phyloP scores from a whole-genome alignment of 2,329 filamentous ascomycete species.

The Aspergillus bombycis region DNA sequence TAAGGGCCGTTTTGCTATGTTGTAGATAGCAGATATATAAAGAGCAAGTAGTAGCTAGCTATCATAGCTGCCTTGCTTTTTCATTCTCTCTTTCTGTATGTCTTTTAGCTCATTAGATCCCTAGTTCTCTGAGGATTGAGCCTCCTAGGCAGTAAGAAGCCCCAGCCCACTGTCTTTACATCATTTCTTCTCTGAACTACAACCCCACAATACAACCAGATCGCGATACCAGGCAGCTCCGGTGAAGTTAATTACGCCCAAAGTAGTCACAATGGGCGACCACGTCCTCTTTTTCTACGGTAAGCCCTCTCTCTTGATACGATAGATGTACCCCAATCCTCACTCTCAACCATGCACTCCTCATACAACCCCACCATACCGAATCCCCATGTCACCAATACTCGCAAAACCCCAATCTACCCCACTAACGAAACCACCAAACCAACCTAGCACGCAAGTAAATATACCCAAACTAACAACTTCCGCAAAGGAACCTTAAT shows the following conservation, averaged over 20 bases:
- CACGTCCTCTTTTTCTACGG: slow-evolving; percentile 68
- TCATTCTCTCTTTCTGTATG: not conserved
- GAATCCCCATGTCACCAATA: not conserved
- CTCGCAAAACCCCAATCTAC: slow-evolving; percentile 1
- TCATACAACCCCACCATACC: not conserved
- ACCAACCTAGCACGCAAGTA: not conserved
- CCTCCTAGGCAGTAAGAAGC: not conserved
- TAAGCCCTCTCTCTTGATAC: slow-evolving; percentile 26
- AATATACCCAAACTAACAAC: slow-evolving; percentile 11
- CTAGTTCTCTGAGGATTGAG: not conserved
- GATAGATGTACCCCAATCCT: not conserved
- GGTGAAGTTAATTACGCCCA: not conserved
- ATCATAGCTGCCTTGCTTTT: not conserved
- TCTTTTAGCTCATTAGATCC: not conserved
- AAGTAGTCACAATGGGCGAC: slow-evolving; percentile 44
- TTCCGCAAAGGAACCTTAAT: slow-evolving; percentile 62
- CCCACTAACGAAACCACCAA: slow-evolving; percentile 7
- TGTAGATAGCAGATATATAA: not conserved
- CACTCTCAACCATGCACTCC: not conserved
- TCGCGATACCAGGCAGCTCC: not conserved
- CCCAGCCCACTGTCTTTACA: not conserved
- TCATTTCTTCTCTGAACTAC: too few species aligned
- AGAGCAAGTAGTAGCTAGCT: not conserved
- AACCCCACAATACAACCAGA: not conserved
- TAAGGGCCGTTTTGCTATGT: slow-evolving; percentile 6